Base-by-base conservation (phyloP, 305 asterid genomes). In the Striga hermonthica region DNA sequence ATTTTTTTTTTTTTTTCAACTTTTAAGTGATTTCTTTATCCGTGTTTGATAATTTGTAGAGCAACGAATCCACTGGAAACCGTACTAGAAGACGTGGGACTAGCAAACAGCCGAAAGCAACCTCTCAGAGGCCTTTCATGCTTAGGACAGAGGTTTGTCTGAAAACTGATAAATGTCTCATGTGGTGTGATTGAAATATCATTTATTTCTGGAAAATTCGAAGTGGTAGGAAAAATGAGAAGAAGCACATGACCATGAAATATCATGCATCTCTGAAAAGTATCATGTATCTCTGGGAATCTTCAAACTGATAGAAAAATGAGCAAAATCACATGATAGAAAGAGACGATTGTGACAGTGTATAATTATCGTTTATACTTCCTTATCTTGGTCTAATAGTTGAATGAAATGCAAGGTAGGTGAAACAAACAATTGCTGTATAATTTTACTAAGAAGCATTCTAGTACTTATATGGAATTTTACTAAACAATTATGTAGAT, bases 71-170 rank as follows among this genome's bases (percentile, higher is more conserved):
- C 50, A 73, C 83, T 13, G 81, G 76, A 68, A 75, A 75, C 47
- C 78, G 72, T 53, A 67, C 75, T 60, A 77, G 84, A 68, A 72
- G 87, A 74, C 78, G 66, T 2, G 65, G 83, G 86, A 87, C 77
- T 76, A 83, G 70, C 50, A 83, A 74, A 43, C 87, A 80, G 71
- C 74, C 7, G 11, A 79, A 57, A 76, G 76, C 76, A 34, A 85
- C 89, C 65, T 74, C 82, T 53, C 87, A 74, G 49, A 81, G 78
- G 76, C 92, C 92, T 64, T 85, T 85, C 79, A 81, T 72, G 83
- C 92, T 85, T 22, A 73, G 75, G 70, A 86, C 93, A 13, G 93
- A 86, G 93, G 93, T 85, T 71, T 41, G 82, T 73, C 34, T 69
- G 50, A 38, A 63, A 52, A 57, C 16, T 69, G 50, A 38, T 66